Base-by-base conservation (phyloP, 1,284 basidiomycete genomes). In the Apiotrichum domesticum region DNA sequence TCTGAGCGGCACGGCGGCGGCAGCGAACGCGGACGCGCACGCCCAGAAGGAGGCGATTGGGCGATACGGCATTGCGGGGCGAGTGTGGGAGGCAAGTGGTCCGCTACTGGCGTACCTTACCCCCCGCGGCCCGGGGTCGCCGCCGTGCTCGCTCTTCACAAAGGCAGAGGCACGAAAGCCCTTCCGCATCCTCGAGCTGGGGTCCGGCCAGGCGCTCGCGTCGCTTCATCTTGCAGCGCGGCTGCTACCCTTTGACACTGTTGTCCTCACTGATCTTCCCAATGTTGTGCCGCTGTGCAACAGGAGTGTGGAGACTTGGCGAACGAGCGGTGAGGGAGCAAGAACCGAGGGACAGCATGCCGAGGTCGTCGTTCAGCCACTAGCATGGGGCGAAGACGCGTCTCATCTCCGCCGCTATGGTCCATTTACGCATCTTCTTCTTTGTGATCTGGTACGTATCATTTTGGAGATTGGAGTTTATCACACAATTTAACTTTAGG, bases 31-130 rank as follows among this genome's bases (percentile, higher is more conserved):
- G 3, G 63, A 67, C 29, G 57, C 56, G 40, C 52, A 58, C n/a
- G 66, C 64, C 33, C 67, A 71, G 50, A 53, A 46, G 37, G 63
- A 63, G 43, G 69, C 65, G 7, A 76, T 76, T 34, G 60, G 51
- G 29, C 52, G 55, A 49, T 76, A 75, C 60, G 74, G 74, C 6
- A 76, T 76, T 48, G 74, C 74, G 4, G 74, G 74, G 2, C 57
- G 73, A 14, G 66, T 76, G 2, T 76, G 74, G 74, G 74, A 76
- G 57, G 74, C 73, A 4, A 66, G 61, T 6, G 61, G 59, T 43
- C 66, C 68, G 11, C 56, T 76, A 15, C 45, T 74, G 2, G 59
- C 66, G 10, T 76, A 76, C 56, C 63, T 76, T n/a, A 70, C 65
- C 4, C 67, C 66, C 8, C 58, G 33, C 29, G 34, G 48, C 0